Evolutionary conservation across 495 filamentous ascomycete genomes (phyloP), one percentile per base, ranked within the genome.

Genomic region (Penicillium diatomitis): DNA sequence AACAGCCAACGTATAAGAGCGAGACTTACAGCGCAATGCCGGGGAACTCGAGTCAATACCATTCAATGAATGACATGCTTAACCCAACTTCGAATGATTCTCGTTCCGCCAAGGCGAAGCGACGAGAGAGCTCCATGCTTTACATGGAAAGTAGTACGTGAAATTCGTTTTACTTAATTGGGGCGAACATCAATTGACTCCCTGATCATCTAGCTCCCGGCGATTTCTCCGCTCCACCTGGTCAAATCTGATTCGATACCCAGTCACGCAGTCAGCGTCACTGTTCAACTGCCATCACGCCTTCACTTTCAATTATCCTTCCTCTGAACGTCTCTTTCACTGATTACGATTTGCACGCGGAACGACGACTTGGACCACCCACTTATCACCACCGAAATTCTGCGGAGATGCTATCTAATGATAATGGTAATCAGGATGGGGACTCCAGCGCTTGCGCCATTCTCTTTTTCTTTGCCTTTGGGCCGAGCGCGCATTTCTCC

Each of bases 81-180:
- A 54, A 57, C 39, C 66, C 73, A 12, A 59, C 53, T 32, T 60
- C 54, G 8, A 69, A 71, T 12, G 67, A 62, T 46, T 50, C 62
- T 44, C 62, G 70, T 38, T 61, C 63, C 6, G 58, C 62, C 28
- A 80, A 79, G 58, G 64, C 71, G 6, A 78, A 79, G 58, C 66
- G 77, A 56, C 65, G 79, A 30, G 79, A 82, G 56, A 82, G 79
- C 52, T 80, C 74, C 28, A 73, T 82, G 62, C 68, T 82, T 43
- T 71, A 77, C 31, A 76, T 82, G 71, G 71, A 74, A 31, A 49
- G 44, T 39, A 44, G 53, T 55, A 51, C 8, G 53, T 54, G 9
- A 11, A 20, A 1, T 20, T 20, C 30, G 62, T 54, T 33, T 53
- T 32, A 6, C 10, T 3, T 4, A n/a, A 12, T 2, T 20, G 12